Evolutionary conservation across 768 basidiomycete genomes (phyloP).

Genomic region (Tricholoma terreum): DNA sequence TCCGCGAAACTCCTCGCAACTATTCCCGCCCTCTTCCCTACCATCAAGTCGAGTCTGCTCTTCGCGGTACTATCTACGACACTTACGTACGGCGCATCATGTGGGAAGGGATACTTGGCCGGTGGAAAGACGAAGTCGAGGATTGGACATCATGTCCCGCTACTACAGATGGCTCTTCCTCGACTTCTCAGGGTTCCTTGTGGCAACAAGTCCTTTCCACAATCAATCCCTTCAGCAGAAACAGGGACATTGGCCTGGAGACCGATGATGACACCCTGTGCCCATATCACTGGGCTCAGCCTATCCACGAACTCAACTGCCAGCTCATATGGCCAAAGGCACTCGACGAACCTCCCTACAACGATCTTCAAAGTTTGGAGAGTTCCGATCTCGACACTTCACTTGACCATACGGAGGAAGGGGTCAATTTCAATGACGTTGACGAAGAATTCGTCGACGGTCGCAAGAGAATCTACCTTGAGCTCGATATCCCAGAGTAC

Average conservation of each 20-base stretch:
- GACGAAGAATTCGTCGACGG: slow-evolving; percentile 4
- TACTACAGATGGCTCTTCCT: background rate
- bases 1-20: slow-evolving; percentile 70
- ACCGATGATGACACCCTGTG: slow-evolving; percentile 63
- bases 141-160: slow-evolving; percentile 62
- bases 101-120: slow-evolving; percentile 74
- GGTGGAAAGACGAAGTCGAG: slow-evolving; percentile 59
- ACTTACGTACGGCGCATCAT: slow-evolving; percentile 83
- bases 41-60: slow-evolving; percentile 57
- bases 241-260: slow-evolving; percentile 11
- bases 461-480: slow-evolving; percentile 39
- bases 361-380: slow-evolving; percentile 16
- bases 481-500: slow-evolving; percentile 83
- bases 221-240: slow-evolving; percentile 16
- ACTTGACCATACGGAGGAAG: slow-evolving; percentile 12
- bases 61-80: slow-evolving; percentile 84
- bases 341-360: slow-evolving; percentile 52
- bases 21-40: slow-evolving; percentile 75
- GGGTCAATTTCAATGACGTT: slow-evolving; percentile 4
- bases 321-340: slow-evolving; percentile 75
- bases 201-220: slow-evolving; percentile 30
- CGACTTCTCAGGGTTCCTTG: slow-evolving; percentile 11
- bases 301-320: slow-evolving; percentile 78
- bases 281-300: slow-evolving; percentile 75
- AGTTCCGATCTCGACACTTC: slow-evolving; percentile 7